Base-by-base conservation (phyloP, 2,329 filamentous ascomycete species). In the Periconia digitata region DNA sequence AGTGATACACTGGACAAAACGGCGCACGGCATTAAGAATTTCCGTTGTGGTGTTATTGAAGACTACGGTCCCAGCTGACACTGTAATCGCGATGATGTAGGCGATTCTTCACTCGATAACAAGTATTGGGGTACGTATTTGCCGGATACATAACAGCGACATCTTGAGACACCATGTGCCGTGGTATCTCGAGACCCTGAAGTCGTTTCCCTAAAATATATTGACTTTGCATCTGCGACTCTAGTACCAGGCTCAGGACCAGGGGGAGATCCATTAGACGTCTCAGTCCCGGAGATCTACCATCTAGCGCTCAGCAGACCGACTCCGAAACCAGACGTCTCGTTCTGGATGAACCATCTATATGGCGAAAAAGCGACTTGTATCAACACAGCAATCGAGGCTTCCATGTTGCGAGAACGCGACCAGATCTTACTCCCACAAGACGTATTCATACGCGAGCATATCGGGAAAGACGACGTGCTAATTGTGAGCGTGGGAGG, bases 81-180 rank as follows among this genome's bases (percentile, higher is more conserved):
- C n/a, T n/a, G n/a, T n/a, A n/a, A n/a, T n/a, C n/a, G n/a, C n/a
- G n/a, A n/a, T n/a, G n/a, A n/a, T n/a, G n/a, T n/a, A n/a, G 69
- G 69, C 43, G 69, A 72, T 45, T 72, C 70, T 6, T 72, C 69
- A 16, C 61, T 71, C 3, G 70, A 72, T 49, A 72, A 72, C 50
- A 72, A 72, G 44, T 61, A 55, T 51, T 72, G 69, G 69, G 59
- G n/a, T n/a, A n/a, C n/a, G n/a, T n/a, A n/a, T n/a, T n/a, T n/a
- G n/a, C n/a, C n/a, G n/a, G n/a, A n/a, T n/a, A n/a, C n/a, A n/a
- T n/a, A n/a, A n/a, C n/a, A n/a, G n/a, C n/a, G n/a, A n/a, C n/a
- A n/a, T n/a, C n/a, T n/a, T n/a, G n/a, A n/a, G n/a, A n/a, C n/a
- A n/a, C n/a, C n/a, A n/a, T n/a, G n/a, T n/a, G n/a, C n/a, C n/a